These are phyloP conservation scores for Fraxinus excelsior DNA, from an alignment of 257 asterid species.

Conservation along the genomic window DNA sequence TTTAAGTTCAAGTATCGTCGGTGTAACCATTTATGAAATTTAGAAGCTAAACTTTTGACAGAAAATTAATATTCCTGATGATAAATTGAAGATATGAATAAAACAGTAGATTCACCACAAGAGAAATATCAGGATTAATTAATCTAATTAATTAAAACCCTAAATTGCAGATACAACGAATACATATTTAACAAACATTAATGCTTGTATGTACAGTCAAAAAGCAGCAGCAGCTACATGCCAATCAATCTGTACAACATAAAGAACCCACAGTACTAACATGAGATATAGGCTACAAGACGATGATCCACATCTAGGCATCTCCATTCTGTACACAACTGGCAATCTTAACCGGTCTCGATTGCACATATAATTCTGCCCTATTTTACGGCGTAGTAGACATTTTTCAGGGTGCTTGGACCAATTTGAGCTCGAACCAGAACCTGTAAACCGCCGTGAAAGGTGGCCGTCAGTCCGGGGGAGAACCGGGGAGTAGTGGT, in stretches of 20 bases:
- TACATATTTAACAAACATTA: background rate
- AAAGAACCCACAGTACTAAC: background rate
- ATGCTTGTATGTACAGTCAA: background rate
- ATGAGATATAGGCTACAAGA: background rate
- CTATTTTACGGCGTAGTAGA: background rate
- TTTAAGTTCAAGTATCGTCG: background rate
- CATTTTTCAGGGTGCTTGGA: background rate
- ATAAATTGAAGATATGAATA: no score
- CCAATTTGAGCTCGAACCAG: constrained; percentile 17
- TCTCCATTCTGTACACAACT: background rate
- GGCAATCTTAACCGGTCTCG: background rate
- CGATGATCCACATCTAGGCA: background rate
- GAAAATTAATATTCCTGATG: no score
- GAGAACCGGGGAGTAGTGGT: constrained; percentile 32
- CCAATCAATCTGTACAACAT: background rate
- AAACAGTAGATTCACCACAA: background rate
- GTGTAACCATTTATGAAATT: background rate
- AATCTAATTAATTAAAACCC: background rate
- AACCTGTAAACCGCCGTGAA: constrained; percentile 37
- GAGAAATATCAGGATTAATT: background rate
- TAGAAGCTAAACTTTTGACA: no score
- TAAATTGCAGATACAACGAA: background rate
- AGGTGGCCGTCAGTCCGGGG: constrained; percentile 51
- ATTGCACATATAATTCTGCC: background rate
- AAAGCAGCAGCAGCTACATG: background rate